Percentiles rank a stretch among this genome's conserved stretches.
These are phyloP conservation scores for Phoenix dactylifera DNA, from an alignment of 176 grass and related monocot species.

Conservation along the genomic window DNA sequence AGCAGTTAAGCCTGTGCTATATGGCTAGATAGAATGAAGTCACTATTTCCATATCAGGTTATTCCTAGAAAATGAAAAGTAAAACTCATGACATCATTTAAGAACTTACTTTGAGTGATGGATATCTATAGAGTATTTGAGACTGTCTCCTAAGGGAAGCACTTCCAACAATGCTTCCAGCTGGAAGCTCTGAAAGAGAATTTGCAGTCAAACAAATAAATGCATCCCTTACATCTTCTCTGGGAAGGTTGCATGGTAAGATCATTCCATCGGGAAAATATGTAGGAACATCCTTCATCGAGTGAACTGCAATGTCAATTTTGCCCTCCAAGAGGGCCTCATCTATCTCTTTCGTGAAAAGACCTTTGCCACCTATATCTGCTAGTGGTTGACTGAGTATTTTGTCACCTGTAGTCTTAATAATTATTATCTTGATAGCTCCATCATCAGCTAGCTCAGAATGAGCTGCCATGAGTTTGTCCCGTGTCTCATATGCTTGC, in stretches of 20 bases:
- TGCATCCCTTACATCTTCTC: conserved; percentile 97
- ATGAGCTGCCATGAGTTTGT: conserved; percentile 68
- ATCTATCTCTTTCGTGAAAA: conserved; percentile 98
- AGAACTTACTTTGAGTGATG: conserved; percentile 66
- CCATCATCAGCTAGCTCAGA: conserved; percentile 74
- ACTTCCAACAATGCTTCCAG: conserved; percentile 92
- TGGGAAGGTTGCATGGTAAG: conserved; percentile 79
- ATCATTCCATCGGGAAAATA: conserved; percentile 82
- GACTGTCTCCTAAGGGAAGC: conserved; percentile 87
- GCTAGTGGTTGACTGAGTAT: conserved; percentile 88
- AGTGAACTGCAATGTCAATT: conserved; percentile 95
- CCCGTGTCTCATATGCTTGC: conserved; percentile 75
- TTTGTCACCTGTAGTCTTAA: conserved; percentile 90
- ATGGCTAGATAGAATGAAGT: too few species aligned
- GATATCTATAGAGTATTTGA: conserved; percentile 88
- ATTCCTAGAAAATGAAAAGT: too few species aligned
- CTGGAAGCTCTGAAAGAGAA: conserved; percentile 68
- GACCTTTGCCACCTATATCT: conserved; percentile 94
- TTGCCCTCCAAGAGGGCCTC: conserved; percentile 76
- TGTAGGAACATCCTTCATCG: conserved; percentile 97
- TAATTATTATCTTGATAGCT: conserved; percentile 81
- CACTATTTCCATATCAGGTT: too few species aligned
- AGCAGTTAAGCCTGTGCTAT: too few species aligned
- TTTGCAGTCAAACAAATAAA: conserved; percentile 84
- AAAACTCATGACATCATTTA: neutral